Conservation (phyloP, 345 rosid species). For the Gossypium anomalum region DNA sequence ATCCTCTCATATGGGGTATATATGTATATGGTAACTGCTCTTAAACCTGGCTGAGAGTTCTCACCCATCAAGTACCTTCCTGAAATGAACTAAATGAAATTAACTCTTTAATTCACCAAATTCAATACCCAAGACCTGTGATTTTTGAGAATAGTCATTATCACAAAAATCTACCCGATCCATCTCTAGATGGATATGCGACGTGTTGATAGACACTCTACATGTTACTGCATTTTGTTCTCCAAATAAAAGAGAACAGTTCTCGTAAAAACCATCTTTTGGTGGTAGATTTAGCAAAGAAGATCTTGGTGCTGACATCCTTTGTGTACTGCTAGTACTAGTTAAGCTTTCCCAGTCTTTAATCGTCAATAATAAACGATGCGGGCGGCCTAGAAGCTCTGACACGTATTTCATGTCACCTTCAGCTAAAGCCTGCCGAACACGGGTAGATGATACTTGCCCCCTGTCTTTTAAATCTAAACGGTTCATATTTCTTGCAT, state of each 20-base stretch:
- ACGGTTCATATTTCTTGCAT: slow-evolving; percentile 26
- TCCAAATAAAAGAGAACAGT: slow-evolving; percentile 45
- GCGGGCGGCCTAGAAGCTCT: slow-evolving; percentile 80
- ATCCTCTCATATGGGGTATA: neutral
- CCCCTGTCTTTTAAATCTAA: slow-evolving; percentile 70
- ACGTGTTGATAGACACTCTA: slow-evolving; percentile 55
- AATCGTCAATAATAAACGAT: slow-evolving; percentile 57
- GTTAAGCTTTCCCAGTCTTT: slow-evolving; percentile 26
- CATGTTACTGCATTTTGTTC: slow-evolving; percentile 39
- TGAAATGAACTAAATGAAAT: slow-evolving; percentile 3
- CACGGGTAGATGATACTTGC: slow-evolving; percentile 92
- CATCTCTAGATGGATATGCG: slow-evolving; percentile 52
- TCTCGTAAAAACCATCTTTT: slow-evolving; percentile 52
- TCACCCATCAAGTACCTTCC: slow-evolving; percentile 7
- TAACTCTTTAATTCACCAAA: slow-evolving; percentile 37
- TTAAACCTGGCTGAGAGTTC: slow-evolving; percentile 12
- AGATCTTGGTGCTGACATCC: slow-evolving; percentile 51
- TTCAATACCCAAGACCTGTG: slow-evolving; percentile 57
- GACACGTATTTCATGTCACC: slow-evolving; percentile 80
- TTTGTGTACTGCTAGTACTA: slow-evolving; percentile 25
- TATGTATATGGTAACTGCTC: neutral
- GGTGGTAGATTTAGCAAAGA: slow-evolving; percentile 71
- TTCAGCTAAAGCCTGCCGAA: slow-evolving; percentile 74
- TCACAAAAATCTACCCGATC: slow-evolving; percentile 35
- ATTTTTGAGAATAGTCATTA: slow-evolving; percentile 33